Evolutionary conservation across 192 early-diverging fungal genomes (phyloP).

Genomic region (Mycoemilia scoparia): DNA sequence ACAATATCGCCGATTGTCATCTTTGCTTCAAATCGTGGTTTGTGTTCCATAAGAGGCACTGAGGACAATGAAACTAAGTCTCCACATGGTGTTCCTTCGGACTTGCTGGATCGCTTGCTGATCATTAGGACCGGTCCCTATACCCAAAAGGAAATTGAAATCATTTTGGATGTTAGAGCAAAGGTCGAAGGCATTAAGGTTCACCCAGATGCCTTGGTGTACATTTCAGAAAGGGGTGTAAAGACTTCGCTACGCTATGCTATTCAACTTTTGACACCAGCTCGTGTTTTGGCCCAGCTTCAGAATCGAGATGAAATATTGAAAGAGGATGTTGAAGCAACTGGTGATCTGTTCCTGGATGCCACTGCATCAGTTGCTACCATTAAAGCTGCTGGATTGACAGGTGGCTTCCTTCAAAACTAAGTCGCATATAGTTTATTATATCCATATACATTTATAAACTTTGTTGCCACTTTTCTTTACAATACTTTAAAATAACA

Average conservation of each 20-base stretch:
- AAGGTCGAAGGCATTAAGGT: conserved; percentile 74
- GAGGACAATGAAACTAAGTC: conserved; percentile 38
- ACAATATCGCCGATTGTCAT: conserved; percentile 92
- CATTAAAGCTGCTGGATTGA: too few relatives aligned
- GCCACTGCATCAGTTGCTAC: conserved; percentile 25
- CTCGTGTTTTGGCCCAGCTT: conserved; percentile 69
- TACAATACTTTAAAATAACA: too few relatives aligned
- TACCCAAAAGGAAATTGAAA: conserved; percentile 69
- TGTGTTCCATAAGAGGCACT: conserved; percentile 68
- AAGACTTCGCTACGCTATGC: conserved; percentile 85
- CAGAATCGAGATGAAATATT: conserved; percentile 66
- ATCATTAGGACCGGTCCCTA: conserved; percentile 94
- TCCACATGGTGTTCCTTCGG: conserved; percentile 90
- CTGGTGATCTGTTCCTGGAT: conserved; percentile 54
- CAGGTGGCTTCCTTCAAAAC: too few relatives aligned
- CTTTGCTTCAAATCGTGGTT: conserved; percentile 92
- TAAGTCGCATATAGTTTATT: too few relatives aligned
- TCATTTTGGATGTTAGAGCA: conserved; percentile 84
- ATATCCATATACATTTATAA: too few relatives aligned
- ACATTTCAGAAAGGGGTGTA: conserved; percentile 68
- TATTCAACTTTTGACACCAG: conserved; percentile 87
- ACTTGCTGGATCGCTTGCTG: conserved; percentile 85
- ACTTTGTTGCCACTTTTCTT: too few relatives aligned
- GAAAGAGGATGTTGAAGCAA: conserved; percentile 75
- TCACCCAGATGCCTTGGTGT: conserved; percentile 54